Evolutionary conservation across 139 green algal species (phyloP), one percentile per base, ranked within the genome.

Genomic region (Asterochloris sp.): DNA sequence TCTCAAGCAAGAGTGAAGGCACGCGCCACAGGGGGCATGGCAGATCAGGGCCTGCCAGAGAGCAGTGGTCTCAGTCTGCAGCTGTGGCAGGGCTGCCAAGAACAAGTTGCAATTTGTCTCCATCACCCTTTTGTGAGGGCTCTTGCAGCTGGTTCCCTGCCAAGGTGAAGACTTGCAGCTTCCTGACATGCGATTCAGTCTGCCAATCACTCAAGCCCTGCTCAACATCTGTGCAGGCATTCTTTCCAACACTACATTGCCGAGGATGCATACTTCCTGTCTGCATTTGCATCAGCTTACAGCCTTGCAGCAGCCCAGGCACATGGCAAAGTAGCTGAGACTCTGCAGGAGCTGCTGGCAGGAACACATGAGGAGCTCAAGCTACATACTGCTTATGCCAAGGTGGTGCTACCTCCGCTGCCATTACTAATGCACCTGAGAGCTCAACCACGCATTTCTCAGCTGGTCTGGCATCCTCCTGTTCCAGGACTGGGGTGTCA

Each of bases 231-330:
- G 17, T 79, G 62, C 90, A 92, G 90, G 78, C 68, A 69, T 4
- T 63, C 83, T 13, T 92, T 92, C 73, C 87, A 91, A 80, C 76
- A 84, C 84, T 95, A 92, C 74, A 82, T 95, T 0, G 84, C 79
- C 0, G 88, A 95, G 76, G 92, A 96, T 68, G 85, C 87, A 12
- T 84, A 86, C 78, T 96, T 92, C 69, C 86, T 96, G 23, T 29
- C 80, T 10, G 84, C 85, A 60, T 96, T 95, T 85, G 90, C 88
- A 0, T 69, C 79, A 24, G 90, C 91, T 11, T 96, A 95, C 74
- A 78, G 74, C 4, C 81, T 87, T 13, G 89, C 86, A 62, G 38
- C 89, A 16, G 78, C 83, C 29, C 91, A 92, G 79, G 83, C 83
- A 64, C 28, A 74, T 0, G 28, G 26, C 75, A 11, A 68, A 82